phyloP scores from a whole-genome alignment of 306 rosid genomes.

The Cicer arietinum region DNA sequence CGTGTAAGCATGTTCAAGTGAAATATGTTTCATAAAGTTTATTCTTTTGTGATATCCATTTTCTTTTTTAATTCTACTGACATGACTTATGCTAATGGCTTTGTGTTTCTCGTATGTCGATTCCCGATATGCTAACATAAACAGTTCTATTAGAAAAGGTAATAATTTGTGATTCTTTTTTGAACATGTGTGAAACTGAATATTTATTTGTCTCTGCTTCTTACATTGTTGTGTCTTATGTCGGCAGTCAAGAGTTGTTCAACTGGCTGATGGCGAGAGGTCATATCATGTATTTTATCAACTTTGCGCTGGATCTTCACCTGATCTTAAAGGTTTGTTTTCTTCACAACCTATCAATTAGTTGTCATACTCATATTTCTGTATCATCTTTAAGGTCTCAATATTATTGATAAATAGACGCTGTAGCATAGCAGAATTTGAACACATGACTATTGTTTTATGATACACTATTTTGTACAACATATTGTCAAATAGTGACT shows the following conservation, averaged over 20 bases:
- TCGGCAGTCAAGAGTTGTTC: constrained; percentile 93
- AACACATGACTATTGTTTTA: too few species aligned
- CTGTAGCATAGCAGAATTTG: too few species aligned
- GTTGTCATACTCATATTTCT: constrained; percentile 2
- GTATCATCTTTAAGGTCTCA: constrained; percentile 21
- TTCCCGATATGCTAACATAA: constrained; percentile 37
- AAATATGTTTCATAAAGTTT: constrained; percentile 34
- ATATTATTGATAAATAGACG: too few species aligned
- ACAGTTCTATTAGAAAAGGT: constrained; percentile 93
- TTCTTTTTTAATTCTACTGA: constrained; percentile 51
- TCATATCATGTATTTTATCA: constrained; percentile 94
- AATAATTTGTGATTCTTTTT: constrained; percentile 53
- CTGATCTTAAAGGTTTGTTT: constrained; percentile 72
- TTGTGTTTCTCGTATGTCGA: constrained; percentile 52
- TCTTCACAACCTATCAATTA: constrained; percentile 18
- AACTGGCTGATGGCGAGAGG: constrained; percentile 73
- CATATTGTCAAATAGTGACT: too few species aligned
- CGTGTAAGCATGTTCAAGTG: constrained; percentile 67
- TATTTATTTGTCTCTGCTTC: constrained; percentile 45
- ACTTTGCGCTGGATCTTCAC: constrained; percentile 89
- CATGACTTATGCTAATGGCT: constrained; percentile 45
- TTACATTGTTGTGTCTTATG: constrained; percentile 43
- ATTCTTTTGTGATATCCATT: constrained; percentile 35
- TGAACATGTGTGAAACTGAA: constrained; percentile 40
- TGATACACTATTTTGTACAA: too few species aligned